These are phyloP conservation scores for Globisporangium spinosum DNA, from an alignment of 352 stramenopile genomes.

Conservation along the genomic window DNA sequence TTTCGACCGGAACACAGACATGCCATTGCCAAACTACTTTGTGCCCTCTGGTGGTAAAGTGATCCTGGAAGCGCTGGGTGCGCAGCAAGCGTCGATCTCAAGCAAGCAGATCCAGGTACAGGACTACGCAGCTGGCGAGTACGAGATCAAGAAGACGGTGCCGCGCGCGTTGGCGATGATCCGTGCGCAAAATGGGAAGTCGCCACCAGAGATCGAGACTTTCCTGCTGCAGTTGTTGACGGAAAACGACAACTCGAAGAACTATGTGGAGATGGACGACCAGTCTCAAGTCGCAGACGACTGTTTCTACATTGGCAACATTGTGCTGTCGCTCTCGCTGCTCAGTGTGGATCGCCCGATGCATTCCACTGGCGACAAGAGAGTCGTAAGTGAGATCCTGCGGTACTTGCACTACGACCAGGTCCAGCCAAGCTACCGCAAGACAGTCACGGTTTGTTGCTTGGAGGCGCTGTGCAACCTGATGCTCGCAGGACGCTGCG, in stretches of 20 bases:
- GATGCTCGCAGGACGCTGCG: constrained; percentile 57
- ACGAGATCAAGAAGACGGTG: constrained; percentile 88
- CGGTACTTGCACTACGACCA: constrained; percentile 84
- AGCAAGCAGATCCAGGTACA: constrained; percentile 86
- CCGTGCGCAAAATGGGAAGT: constrained; percentile 73
- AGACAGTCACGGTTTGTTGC: constrained; percentile 80
- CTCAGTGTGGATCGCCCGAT: constrained; percentile 57
- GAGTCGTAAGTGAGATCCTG: constrained; percentile 69
- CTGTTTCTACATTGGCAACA: constrained; percentile 81
- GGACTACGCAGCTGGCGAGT: constrained; percentile 81
- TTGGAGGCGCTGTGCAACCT: constrained; percentile 80
- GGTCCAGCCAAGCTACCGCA: constrained; percentile 78
- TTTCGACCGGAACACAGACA: constrained; percentile 74
- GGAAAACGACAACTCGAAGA: constrained; percentile 89
- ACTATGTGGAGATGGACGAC: constrained; percentile 87
- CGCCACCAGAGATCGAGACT: constrained; percentile 69
- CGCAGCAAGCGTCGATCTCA: constrained; percentile 73
- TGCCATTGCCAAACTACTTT: constrained; percentile 87
- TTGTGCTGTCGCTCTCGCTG: constrained; percentile 69
- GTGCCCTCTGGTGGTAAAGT: constrained; percentile 80
- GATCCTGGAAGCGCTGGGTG: constrained; percentile 71
- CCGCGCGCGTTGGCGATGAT: constrained; percentile 74
- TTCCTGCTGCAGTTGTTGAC: constrained; percentile 76
- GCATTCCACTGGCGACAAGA: constrained; percentile 40
- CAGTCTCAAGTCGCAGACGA: constrained; percentile 81